Base-by-base conservation (phyloP, 768 basidiomycete species). In the Tulasnella sp. region DNA sequence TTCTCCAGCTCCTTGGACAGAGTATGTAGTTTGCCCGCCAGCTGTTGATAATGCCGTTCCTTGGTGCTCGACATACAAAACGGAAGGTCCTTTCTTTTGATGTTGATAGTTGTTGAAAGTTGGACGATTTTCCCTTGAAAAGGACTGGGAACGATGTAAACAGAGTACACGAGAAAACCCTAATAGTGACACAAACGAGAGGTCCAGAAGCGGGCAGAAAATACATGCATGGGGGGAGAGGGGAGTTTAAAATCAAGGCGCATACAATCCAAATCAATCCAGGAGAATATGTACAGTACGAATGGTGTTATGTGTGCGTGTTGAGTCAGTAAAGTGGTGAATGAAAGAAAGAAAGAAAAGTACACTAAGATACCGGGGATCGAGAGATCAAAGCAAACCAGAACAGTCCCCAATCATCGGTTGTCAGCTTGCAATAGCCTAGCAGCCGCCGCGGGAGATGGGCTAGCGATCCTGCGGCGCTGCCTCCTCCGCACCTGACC, bases 21-120 rank as follows among this genome's bases (percentile, higher is more conserved):
- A 3, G 45, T 41, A 9, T 61, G 60, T n/a, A 61, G 55, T 53
- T 61, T 61, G 11, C 19, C 24, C 29, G 53, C 46, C 9, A 61
- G 55, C n/a, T 61, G 60, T 21, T 56, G 60, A 24, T 61, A 61
- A 17, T 61, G 60, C 12, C 60, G 56, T n/a, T 61, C 60, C 42
- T 61, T 61, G 12, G 57, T 46, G 17, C 45, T 51, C 19, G 57
- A 59, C 57, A 59, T 59, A 15, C n/a, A n/a, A n/a, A n/a, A n/a
- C n/a, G n/a, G n/a, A n/a, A n/a, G n/a, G n/a, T n/a, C n/a, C n/a
- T n/a, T n/a, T n/a, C n/a, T n/a, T n/a, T n/a, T n/a, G n/a, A n/a
- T n/a, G n/a, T n/a, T n/a, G n/a, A n/a, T n/a, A n/a, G n/a, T n/a
- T n/a, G n/a, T n/a, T n/a, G n/a, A n/a, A n/a, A n/a, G n/a, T n/a